phyloP scores from a whole-genome alignment of 148 eudicot species.

The Hydrangea macrophylla region DNA sequence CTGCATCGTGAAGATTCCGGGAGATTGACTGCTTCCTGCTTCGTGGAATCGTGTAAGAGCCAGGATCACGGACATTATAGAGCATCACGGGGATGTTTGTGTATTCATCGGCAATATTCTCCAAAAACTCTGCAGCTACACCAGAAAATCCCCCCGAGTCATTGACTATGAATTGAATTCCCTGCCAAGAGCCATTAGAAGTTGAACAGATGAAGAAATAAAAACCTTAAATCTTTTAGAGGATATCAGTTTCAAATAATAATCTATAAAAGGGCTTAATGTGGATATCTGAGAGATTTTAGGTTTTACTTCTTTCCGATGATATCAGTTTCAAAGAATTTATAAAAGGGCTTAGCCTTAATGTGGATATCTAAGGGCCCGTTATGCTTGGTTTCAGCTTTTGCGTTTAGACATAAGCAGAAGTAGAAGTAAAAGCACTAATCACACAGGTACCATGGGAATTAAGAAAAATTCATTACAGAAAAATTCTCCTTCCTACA shows the following conservation, averaged over 20 bases:
- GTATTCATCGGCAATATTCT: conserved; percentile 82
- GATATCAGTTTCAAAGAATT: no score
- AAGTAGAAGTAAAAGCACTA: no score
- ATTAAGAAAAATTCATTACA: no score
- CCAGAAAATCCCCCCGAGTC: conserved; percentile 93
- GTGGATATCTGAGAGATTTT: no score
- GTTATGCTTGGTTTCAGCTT: no score
- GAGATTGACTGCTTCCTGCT: conserved; percentile 46
- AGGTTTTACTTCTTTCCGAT: no score
- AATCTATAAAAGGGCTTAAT: neutral
- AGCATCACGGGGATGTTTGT: conserved; percentile 75
- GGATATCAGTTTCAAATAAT: conserved; percentile 1
- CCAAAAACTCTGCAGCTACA: conserved; percentile 72
- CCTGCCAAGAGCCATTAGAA: conserved; percentile 38
- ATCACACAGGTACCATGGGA: no score
- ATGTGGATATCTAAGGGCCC: no score
- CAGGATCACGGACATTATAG: conserved; percentile 62
- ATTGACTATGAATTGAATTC: conserved; percentile 83
- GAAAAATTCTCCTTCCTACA: no score
- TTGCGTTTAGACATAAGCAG: no score
- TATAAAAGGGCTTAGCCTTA: no score
- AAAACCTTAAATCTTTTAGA: neutral
- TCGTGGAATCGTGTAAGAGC: conserved; percentile 27
- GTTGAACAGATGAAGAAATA: neutral
- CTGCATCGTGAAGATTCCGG: conserved; percentile 72